A percentile compares a stretch with the other conserved stretches of the same genome.
phyloP scores from a whole-genome alignment of 768 basidiomycete species.

The Collybiopsis luxurians region DNA sequence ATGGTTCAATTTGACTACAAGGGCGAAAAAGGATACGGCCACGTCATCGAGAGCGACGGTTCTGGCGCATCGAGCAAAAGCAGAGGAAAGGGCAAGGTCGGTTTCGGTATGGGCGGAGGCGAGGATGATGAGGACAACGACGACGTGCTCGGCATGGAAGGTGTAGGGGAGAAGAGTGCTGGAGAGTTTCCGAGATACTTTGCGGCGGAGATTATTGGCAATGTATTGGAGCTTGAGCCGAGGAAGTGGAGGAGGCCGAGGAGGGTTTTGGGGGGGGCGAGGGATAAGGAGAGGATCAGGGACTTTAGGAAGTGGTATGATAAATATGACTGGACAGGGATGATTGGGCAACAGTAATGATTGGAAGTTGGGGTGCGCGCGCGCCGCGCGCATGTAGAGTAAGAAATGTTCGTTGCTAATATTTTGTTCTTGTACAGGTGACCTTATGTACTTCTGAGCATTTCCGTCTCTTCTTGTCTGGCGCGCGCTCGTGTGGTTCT shows the following conservation, averaged over 20 bases:
- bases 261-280: slow-evolving; percentile 60
- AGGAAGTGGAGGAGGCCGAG: slow-evolving; percentile 82
- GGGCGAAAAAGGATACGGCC: slow-evolving; percentile 96
- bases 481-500: no score
- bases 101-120: not conserved
- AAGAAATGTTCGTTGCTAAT: no score
- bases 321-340: slow-evolving; percentile 77
- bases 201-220: slow-evolving; percentile 92
- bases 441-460: no score
- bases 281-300: slow-evolving; percentile 65
- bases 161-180: slow-evolving; percentile 80
- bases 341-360: slow-evolving; percentile 46
- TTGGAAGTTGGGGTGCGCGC: not conserved
- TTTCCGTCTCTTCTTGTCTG: no score
- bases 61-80: slow-evolving; percentile 42
- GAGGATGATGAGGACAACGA: slow-evolving; percentile 5
- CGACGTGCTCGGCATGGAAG: slow-evolving; percentile 52
- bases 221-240: slow-evolving; percentile 83
- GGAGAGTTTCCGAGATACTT: slow-evolving; percentile 94
- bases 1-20: slow-evolving; percentile 99
- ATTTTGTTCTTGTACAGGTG: no score
- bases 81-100: not conserved
- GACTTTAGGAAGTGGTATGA: slow-evolving; percentile 75
- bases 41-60: slow-evolving; percentile 84
- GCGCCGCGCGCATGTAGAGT: no score